Percentiles rank a stretch among this genome's conserved stretches.
phyloP scores from a whole-genome alignment of 1,284 basidiomycete genomes.

The Malassezia pachydermatis region DNA sequence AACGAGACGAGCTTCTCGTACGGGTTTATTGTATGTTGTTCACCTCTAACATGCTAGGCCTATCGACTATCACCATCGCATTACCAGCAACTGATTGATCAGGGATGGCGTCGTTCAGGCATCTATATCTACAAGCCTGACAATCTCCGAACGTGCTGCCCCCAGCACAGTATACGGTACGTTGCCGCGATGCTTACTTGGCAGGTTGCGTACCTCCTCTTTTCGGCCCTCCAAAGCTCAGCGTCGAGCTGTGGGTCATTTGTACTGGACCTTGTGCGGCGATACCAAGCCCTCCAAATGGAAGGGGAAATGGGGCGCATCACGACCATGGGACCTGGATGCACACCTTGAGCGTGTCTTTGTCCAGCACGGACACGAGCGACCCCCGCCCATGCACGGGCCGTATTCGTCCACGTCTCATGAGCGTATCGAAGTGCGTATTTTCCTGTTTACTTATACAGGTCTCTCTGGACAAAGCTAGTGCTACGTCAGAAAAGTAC shows the following conservation, averaged over 20 bases:
- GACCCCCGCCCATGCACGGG: background rate
- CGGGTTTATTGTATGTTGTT: slow-evolving; percentile 35
- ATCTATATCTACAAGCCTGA: slow-evolving; percentile 43
- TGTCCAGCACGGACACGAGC: background rate
- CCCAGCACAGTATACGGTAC: slow-evolving; percentile 36
- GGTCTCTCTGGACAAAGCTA: background rate
- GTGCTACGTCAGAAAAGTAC: slow-evolving; percentile 34
- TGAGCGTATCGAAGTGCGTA: slow-evolving; percentile 7
- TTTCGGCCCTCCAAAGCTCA: slow-evolving; percentile 22
- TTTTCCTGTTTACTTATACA: background rate
- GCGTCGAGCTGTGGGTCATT: slow-evolving; percentile 23
- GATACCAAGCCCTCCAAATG: slow-evolving; percentile 25
- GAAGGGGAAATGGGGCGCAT: slow-evolving; percentile 29
- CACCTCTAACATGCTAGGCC: slow-evolving; percentile 8
- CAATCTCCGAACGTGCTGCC: slow-evolving; percentile 34
- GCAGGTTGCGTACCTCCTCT: background rate
- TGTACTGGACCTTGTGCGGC: slow-evolving; percentile 22
- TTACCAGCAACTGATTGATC: slow-evolving; percentile 37
- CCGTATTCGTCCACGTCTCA: background rate
- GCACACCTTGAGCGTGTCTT: slow-evolving; percentile 14
- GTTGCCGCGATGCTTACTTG: slow-evolving; percentile 13
- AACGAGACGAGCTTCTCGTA: slow-evolving; percentile 47
- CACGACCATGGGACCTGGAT: slow-evolving; percentile 20
- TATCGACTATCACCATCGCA: slow-evolving; percentile 26
- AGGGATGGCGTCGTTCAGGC: slow-evolving; percentile 40